phyloP scores from a whole-genome alignment of 345 rosid species.

The Euphorbia peplus region DNA sequence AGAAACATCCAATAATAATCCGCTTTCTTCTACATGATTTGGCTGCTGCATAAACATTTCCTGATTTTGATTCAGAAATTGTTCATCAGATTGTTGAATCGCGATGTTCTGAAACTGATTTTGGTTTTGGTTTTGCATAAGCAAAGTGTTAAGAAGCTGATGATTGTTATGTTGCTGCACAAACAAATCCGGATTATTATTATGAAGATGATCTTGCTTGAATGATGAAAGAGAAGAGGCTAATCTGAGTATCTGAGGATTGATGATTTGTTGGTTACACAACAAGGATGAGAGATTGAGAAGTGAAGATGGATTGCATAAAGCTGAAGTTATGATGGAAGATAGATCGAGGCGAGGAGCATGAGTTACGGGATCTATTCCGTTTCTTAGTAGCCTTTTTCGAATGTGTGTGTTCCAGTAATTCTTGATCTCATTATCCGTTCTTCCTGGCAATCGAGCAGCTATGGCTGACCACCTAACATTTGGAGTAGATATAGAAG shows the following conservation, averaged over 20 bases:
- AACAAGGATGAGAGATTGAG: constrained; percentile 41
- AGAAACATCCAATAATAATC: no score
- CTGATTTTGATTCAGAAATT: no score
- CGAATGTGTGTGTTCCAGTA: constrained; percentile 93
- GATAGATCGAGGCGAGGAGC: constrained; percentile 74
- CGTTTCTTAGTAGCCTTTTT: constrained; percentile 75
- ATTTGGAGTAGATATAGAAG: background rate
- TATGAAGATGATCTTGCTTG: no score
- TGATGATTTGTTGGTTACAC: constrained; percentile 45
- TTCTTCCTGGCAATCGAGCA: constrained; percentile 94
- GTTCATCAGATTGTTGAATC: no score
- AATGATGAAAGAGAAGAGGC: constrained; percentile 39
- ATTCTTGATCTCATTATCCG: constrained; percentile 93
- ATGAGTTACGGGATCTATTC: constrained; percentile 94
- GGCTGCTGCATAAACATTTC: no score
- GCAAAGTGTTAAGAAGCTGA: no score
- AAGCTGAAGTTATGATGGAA: constrained; percentile 51
- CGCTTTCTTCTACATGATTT: no score
- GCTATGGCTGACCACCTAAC: constrained; percentile 97
- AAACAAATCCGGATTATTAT: constrained; percentile 40
- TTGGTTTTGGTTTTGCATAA: no score
- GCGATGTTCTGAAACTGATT: no score
- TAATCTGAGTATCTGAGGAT: constrained; percentile 43
- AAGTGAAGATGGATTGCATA: constrained; percentile 38
- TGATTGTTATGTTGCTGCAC: constrained; percentile 20